phyloP scores from a whole-genome alignment of 2,329 filamentous ascomycete species.

The Cryphonectria radicalis region DNA sequence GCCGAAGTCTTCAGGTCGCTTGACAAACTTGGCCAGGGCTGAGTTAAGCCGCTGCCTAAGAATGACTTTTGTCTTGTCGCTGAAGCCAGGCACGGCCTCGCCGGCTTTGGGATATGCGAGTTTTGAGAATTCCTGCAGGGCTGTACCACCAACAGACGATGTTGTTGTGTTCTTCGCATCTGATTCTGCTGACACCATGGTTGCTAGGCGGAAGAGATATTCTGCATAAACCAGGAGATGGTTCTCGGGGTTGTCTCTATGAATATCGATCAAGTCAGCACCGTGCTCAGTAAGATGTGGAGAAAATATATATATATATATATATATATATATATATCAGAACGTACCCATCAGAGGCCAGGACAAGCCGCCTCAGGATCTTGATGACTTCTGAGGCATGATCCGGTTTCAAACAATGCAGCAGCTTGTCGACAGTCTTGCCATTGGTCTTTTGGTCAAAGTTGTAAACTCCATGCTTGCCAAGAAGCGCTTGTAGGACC shows the following conservation, averaged over 20 bases:
- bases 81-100: constrained; percentile 49
- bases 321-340: background rate
- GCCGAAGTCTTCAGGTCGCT: constrained; percentile 55
- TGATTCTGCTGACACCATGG: constrained; percentile 39
- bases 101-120: constrained; percentile 58
- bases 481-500: constrained; percentile 70
- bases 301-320: background rate
- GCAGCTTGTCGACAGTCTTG: constrained; percentile 53
- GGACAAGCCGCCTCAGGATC: constrained; percentile 29
- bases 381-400: constrained; percentile 25
- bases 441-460: constrained; percentile 82
- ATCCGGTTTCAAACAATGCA: constrained; percentile 43
- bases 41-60: constrained; percentile 62
- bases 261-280: background rate
- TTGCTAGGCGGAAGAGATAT: constrained; percentile 58
- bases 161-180: constrained; percentile 38
- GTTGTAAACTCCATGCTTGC: constrained; percentile 71
- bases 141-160: constrained; percentile 44
- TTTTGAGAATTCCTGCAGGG: constrained; percentile 57
- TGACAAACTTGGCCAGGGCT: constrained; percentile 61
- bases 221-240: constrained; percentile 56
- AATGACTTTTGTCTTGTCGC: constrained; percentile 57
- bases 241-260: constrained; percentile 34
- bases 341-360: constrained; percentile 41
- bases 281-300: background rate